Evolutionary conservation across 352 stramenopile species (phyloP), one percentile per base, ranked within the genome.

Genomic region (Globisporangium acanthophoron): DNA sequence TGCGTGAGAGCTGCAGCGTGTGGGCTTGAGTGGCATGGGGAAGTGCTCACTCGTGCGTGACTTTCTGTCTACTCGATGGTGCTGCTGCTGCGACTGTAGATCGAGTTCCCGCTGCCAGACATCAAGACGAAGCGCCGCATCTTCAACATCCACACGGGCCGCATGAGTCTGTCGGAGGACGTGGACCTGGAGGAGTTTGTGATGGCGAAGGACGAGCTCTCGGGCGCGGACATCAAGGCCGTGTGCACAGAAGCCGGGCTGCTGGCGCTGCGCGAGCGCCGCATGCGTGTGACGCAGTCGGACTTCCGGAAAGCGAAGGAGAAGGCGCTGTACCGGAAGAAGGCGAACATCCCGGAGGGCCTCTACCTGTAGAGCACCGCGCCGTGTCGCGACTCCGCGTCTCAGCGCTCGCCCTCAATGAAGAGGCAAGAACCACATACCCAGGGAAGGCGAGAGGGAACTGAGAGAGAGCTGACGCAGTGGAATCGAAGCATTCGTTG

Each of bases 271-370:
- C 90, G 98, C 61, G 97, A 99, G 76, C 90, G 97, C 50, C 88
- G 98, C 65, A 99, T 99, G 97, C 98, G 98, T 68, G 97, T 99
- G 46, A 98, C 96, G 48, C 97, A 99, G 77, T 90, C 98, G 52
- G 98, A 99, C 71, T 99, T 99, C 77, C 87, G 95, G 58, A 99
- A 99, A 85, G 97, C 98, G 35, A 99, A 99, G 77, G 97, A 99
- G 83, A 99, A 99, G 77, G 97, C 97, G 15, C 86, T 99, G 58
- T 99, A 99, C 85, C 94, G 97, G 60, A 99, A 99, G 84, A 99
- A 99, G 86, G 97, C 97, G 60, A 99, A 99, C 85, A 97, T 99
- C 69, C 97, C 97, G 0, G 97, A 99, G 76, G 97, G 97, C 37
- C 84, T 99, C 60, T 99, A 99, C 81, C 81, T 99, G 71, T 99